These are phyloP conservation scores for Dothiorella sarmentorum DNA, from an alignment of 2,329 filamentous ascomycete genomes.

Conservation along the genomic window DNA sequence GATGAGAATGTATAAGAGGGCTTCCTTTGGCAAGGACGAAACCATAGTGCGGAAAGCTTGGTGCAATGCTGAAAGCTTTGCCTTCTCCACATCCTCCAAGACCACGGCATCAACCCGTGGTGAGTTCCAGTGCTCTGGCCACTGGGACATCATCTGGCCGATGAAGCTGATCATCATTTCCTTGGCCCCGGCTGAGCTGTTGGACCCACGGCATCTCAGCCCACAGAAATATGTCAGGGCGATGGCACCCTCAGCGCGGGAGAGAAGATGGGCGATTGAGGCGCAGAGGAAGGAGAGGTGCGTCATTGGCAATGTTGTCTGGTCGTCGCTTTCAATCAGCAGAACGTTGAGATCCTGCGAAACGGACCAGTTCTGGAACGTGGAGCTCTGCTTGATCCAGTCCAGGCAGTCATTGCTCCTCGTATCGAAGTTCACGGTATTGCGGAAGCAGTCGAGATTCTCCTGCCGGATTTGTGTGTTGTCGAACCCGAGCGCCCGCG, in stretches of 20 bases:
- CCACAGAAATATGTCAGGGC: background rate
- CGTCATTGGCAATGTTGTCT: background rate
- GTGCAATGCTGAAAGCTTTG: no score
- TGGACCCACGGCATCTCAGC: background rate
- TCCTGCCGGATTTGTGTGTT: background rate
- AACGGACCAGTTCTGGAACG: background rate
- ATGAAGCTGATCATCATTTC: no score
- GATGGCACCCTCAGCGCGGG: background rate
- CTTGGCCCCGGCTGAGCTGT: no score
- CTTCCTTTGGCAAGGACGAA: no score
- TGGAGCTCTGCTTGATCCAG: background rate
- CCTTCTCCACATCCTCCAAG: no score
- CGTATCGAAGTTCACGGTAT: background rate
- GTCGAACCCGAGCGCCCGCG: background rate
- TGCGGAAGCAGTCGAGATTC: background rate
- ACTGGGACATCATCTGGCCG: no score
- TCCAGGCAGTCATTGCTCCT: background rate
- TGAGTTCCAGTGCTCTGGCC: no score
- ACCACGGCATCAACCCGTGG: no score
- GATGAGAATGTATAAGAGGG: no score
- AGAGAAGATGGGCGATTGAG: background rate
- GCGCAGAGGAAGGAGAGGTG: background rate
- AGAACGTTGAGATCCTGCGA: background rate
- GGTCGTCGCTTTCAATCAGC: background rate
- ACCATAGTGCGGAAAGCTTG: no score